phyloP scores from a whole-genome alignment of 1,284 basidiomycete species.

The Thelephora terrestris region DNA sequence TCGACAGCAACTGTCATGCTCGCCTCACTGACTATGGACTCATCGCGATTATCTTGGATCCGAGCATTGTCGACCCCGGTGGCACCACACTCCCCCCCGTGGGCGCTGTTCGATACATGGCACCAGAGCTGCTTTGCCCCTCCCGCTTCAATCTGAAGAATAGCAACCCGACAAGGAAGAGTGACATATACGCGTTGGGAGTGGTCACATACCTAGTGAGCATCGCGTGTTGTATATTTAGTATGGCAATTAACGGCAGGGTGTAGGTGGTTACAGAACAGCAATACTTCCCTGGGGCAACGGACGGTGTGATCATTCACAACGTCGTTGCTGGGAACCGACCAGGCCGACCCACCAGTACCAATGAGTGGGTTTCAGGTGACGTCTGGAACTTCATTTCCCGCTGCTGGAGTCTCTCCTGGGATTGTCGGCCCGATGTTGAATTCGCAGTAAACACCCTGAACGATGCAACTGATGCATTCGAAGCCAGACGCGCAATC shows the following conservation, averaged over 20 bases:
- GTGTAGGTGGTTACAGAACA: constrained; percentile 1
- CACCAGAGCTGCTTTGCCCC: constrained; percentile 3
- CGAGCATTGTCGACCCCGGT: constrained; percentile 2
- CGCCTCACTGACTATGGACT: constrained; percentile 6
- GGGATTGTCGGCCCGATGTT: no score
- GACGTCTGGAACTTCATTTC: constrained; percentile 2
- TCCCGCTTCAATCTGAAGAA: neutral
- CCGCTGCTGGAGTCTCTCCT: neutral
- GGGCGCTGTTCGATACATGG: neutral
- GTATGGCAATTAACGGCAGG: neutral
- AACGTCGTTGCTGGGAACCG: constrained; percentile 1
- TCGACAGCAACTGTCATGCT: constrained; percentile 1
- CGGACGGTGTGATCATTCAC: neutral
- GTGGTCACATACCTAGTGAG: neutral
- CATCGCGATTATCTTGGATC: constrained; percentile 2
- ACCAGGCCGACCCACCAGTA: neutral
- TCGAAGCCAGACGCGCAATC: no score
- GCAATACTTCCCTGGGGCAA: neutral
- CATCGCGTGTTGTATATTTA: neutral
- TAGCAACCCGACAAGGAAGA: neutral
- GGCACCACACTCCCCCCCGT: neutral
- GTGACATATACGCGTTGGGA: constrained; percentile 2
- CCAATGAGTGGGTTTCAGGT: constrained; percentile 1
- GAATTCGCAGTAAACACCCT: no score
- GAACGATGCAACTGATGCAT: no score